These are phyloP conservation scores for Apocynum venetum DNA, from an alignment of 257 asterid species.

Conservation along the genomic window DNA sequence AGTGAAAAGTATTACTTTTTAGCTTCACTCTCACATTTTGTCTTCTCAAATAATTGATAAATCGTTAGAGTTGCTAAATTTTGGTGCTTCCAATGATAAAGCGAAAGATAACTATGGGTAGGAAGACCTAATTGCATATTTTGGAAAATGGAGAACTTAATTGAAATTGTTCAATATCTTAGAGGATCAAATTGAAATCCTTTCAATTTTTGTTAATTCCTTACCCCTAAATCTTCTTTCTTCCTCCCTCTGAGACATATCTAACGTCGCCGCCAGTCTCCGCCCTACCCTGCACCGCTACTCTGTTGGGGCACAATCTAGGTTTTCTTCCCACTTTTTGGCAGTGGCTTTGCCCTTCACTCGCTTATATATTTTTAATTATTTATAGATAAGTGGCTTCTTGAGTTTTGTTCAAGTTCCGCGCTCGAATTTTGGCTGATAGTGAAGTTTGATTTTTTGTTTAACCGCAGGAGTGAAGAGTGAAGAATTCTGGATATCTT, in stretches of 20 bases:
- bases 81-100: too few relatives aligned
- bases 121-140: too few relatives aligned
- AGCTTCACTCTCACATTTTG: too few relatives aligned
- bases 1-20: too few relatives aligned
- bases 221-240: not conserved
- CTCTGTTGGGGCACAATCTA: not conserved
- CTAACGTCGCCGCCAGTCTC: not conserved
- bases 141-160: too few relatives aligned
- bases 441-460: not conserved
- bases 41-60: too few relatives aligned
- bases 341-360: not conserved
- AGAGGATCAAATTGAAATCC: too few relatives aligned
- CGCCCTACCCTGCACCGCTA: not conserved
- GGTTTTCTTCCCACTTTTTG: not conserved
- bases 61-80: too few relatives aligned
- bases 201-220: not conserved
- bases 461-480: not conserved
- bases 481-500: not conserved
- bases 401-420: not conserved
- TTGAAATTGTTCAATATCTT: too few relatives aligned
- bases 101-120: too few relatives aligned
- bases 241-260: not conserved
- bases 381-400: not conserved
- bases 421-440: not conserved
- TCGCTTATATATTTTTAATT: not conserved